Percentiles rank a stretch among this genome's conserved stretches.
These are phyloP conservation scores for Agaricales sp. DNA, from an alignment of 1,284 basidiomycete species.

Conservation along the genomic window DNA sequence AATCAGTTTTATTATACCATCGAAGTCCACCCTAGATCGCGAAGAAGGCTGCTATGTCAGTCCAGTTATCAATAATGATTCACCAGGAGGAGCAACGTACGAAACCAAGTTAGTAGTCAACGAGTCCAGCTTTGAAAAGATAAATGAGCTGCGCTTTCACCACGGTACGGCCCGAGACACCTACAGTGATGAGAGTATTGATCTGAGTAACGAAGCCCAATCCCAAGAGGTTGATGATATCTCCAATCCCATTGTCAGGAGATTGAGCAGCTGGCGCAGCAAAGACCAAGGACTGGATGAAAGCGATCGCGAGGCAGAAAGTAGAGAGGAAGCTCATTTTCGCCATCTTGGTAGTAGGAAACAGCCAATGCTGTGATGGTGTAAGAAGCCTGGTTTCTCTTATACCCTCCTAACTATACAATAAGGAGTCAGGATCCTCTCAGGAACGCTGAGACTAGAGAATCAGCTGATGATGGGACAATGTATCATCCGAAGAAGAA, in stretches of 20 bases:
- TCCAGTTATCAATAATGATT: background rate
- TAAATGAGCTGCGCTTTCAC: background rate
- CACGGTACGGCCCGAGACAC: constrained; percentile 6
- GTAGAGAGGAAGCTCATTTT: background rate
- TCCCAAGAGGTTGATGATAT: constrained; percentile 25
- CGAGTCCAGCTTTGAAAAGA: constrained; percentile 20
- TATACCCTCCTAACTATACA: too few species aligned
- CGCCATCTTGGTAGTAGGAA: background rate
- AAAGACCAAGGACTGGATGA: constrained; percentile 13
- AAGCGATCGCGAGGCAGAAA: constrained; percentile 10
- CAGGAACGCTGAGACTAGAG: too few species aligned
- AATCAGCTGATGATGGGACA: too few species aligned
- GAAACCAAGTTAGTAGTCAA: constrained; percentile 25
- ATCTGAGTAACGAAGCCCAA: constrained; percentile 27
- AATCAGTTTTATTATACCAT: too few species aligned
- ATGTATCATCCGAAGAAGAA: too few species aligned
- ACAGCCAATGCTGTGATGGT: too few species aligned
- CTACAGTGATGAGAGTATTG: constrained; percentile 26
- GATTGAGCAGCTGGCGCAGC: constrained; percentile 12
- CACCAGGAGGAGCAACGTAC: constrained; percentile 12
- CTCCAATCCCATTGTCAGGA: constrained; percentile 18
- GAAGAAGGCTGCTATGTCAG: background rate
- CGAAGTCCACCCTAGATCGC: background rate
- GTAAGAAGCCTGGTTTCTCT: too few species aligned
- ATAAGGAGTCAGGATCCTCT: too few species aligned